Evolutionary conservation across 192 early-diverging fungal species (phyloP), one percentile per base, ranked within the genome.

Genomic region (Linnemannia schmuckeri): DNA sequence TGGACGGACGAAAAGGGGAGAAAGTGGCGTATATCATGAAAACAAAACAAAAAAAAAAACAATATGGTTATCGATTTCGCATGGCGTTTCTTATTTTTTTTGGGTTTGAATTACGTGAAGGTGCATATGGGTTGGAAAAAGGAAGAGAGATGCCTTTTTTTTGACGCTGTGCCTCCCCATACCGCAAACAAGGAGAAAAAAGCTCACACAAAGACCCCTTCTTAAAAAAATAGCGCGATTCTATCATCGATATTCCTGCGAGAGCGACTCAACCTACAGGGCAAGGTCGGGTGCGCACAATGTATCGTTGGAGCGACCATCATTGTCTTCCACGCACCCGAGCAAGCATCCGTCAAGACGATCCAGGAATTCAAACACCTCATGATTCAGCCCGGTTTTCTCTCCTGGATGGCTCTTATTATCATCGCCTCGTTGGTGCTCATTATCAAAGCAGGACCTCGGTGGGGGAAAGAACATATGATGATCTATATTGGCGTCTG

Each of bases 401-500:
- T 98, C 72, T 54, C 91, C 35, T 98, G 97, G 85, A 91, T 93
- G 73, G 52, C 93, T 1, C 70, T 92, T n/a, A 95, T 95, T 37
- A 85, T 93, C 17, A 63, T 87, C 22, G 85, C 92, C 18, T 93
- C 95, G 27, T 80, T 95, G 0, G 76, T 91, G 54, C 93, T 98
- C 87, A 94, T 97, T 71, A 94, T 95, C 70, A 91, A 93, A 37
- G 94, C 94, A 2, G 97, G 94, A 22, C 95, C 95, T 13, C 84
- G 87, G 40, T 95, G 94, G 87, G 97, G 97, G 37, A 95, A 94
- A 77, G 79, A 88, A 27, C 94, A 94, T 88, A 96, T 97, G 90
- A 86, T 98, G 44, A 93, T 98, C 7, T 98, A 97, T 83, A 94
- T 98, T 76, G 91, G 93, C 49, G 96, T 98, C 57, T 98, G 97